Base-by-base conservation (phyloP, 164 flowering plant genomes). In the Litsea cubeba region DNA sequence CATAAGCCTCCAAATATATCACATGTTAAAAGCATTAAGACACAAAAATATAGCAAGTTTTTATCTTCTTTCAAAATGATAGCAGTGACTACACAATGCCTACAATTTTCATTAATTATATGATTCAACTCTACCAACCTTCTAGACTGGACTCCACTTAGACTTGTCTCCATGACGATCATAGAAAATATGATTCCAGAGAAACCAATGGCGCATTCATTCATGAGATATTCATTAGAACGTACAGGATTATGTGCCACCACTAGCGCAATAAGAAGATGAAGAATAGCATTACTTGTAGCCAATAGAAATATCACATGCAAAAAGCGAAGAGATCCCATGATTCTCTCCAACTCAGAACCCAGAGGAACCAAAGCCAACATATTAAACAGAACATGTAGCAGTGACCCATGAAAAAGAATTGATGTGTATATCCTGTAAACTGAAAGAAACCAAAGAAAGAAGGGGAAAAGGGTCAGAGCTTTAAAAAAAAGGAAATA, bases 371-470 rank as follows among this genome's bases (percentile, higher is more conserved):
- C 93, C 79, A 95, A 78, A 25, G 99, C 97, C 88, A 93, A 24
- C 99, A 95, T 95, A 79, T 93, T 95, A 81, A 95, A 95, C 74
- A 93, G 72, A 77, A 93, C 95, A 87, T 95, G 98, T 23, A 95
- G 86, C 79, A 95, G 73, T 0, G 98, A 95, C 62, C 90, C 97
- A 84, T 95, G 99, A 72, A 95, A 95, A 35, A 95, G 15, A 81
- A 91, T 71, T 23, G 97, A 77, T 25, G 95, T 92, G 81, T 76
- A 95, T 51, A 92, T 79, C 88, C 99, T 86, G 91, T 92, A 95
- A 78, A 90, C 98, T 95, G 91, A 77, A 76, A 63, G 14, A 50
- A 12, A 63, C 24, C n/a, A 46, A 72, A 46, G n/a, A 49, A 7
- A 40, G 46, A 40, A 40, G 11, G 46, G 46, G 78, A 3, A 57